These are phyloP conservation scores for Fusarium sp. DNA, from an alignment of 2,329 filamentous ascomycete genomes.

Conservation along the genomic window DNA sequence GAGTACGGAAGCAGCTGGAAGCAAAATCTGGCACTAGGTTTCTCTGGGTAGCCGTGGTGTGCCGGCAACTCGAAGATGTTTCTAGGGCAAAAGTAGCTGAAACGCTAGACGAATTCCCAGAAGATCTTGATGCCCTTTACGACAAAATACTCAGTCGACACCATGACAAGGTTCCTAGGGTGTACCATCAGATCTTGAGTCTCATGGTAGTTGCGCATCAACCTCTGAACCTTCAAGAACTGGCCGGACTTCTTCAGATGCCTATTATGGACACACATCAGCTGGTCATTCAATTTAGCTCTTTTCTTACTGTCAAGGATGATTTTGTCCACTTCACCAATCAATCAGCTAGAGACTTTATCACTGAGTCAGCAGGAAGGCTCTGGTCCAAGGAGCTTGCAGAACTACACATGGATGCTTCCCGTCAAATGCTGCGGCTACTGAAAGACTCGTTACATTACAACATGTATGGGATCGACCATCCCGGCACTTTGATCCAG, in stretches of 20 bases:
- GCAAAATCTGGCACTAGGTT: not conserved
- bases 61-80: rapidly evolving
- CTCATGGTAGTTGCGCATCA: no score
- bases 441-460: not conserved
- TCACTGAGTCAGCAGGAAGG: not conserved
- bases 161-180: no score
- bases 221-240: no score
- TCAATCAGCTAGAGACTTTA: not conserved
- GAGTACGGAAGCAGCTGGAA: no score
- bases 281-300: not conserved
- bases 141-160: rapidly evolving
- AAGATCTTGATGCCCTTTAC: rapidly evolving
- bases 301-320: rapidly evolving
- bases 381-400: not conserved
- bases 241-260: not conserved
- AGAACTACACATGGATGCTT: rapidly evolving
- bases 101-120: no score
- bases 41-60: not conserved
- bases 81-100: no score
- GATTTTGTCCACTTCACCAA: not conserved
- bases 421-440: rapidly evolving
- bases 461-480: rapidly evolving
- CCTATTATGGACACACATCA: not conserved
- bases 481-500: rapidly evolving
- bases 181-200: no score